Evolutionary conservation across 2,329 filamentous ascomycete species (phyloP).

Genomic region (Claviceps fusiformis): DNA sequence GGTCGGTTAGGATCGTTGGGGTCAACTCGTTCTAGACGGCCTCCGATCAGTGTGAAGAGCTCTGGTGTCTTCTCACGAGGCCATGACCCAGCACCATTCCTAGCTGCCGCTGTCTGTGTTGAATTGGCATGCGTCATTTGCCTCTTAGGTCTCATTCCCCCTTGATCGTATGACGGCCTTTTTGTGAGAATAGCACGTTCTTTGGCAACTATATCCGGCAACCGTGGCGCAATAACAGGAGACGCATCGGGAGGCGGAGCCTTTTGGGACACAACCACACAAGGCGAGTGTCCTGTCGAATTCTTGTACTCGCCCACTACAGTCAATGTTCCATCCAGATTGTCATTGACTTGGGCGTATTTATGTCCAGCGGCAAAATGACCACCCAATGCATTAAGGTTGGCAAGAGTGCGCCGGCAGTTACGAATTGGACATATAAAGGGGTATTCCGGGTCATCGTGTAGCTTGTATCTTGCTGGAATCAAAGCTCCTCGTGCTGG

Average conservation of each 20-base stretch:
- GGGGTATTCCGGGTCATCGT: conserved; percentile 10
- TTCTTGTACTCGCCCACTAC: conserved; percentile 15
- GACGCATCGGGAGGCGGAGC: conserved; percentile 9
- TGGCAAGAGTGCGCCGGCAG: conserved; percentile 18
- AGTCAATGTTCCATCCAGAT: conserved; percentile 26
- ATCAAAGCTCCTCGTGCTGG: conserved; percentile 16
- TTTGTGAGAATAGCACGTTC: neutral
- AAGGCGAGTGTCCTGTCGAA: conserved; percentile 11
- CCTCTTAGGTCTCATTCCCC: neutral
- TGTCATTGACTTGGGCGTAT: conserved; percentile 23
- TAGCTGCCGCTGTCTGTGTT: neutral
- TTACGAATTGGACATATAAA: conserved; percentile 25
- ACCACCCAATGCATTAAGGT: conserved; percentile 11
- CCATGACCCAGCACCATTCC: neutral
- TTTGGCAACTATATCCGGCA: neutral
- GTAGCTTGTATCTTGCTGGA: conserved; percentile 18
- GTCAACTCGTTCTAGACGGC: neutral
- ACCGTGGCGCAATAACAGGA: conserved; percentile 4
- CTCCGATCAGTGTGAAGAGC: neutral
- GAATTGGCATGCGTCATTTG: neutral
- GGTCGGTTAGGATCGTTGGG: neutral
- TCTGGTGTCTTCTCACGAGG: neutral
- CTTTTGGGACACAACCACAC: conserved; percentile 16
- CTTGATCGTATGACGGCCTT: neutral
- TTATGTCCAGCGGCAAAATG: conserved; percentile 16